Conservation (phyloP, 192 early-diverging fungal species). For the Linnemannia elongata region DNA sequence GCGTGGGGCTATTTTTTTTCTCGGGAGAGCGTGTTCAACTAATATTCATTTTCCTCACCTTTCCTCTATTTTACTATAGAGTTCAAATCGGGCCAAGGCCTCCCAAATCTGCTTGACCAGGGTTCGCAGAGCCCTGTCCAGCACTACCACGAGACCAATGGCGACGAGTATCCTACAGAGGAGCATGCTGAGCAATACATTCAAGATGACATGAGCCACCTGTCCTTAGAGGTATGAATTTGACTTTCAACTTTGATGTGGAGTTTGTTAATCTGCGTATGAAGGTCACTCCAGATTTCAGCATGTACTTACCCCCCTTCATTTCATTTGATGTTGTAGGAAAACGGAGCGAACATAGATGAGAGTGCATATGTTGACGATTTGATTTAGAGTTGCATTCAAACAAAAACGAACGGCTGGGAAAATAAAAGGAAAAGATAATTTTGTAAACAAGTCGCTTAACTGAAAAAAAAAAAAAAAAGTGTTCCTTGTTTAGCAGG, state of each 20-base stretch:
- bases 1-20: background rate
- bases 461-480: too few relatives aligned
- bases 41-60: background rate
- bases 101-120: conserved; percentile 18
- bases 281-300: too few relatives aligned
- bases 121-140: conserved; percentile 19
- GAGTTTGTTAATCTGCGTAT: background rate
- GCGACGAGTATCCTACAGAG: background rate
- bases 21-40: background rate
- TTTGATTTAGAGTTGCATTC: conserved; percentile 20
- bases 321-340: background rate
- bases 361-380: conserved; percentile 28
- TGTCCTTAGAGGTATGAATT: conserved; percentile 81
- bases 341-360: conserved; percentile 21
- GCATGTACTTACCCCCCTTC: background rate
- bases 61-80: conserved; percentile 14
- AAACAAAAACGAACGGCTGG: background rate
- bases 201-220: conserved; percentile 72
- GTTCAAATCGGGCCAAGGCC: conserved; percentile 27
- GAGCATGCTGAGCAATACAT: conserved; percentile 30
- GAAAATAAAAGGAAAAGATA: too few relatives aligned
- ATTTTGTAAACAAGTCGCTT: too few relatives aligned
- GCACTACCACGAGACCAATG: conserved; percentile 15
- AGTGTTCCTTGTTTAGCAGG: too few relatives aligned
- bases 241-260: conserved; percentile 42